Evolutionary conservation across 1,139 yeast species (phyloP), one percentile per base, ranked within the genome.

Genomic region (Diutina sp.): DNA sequence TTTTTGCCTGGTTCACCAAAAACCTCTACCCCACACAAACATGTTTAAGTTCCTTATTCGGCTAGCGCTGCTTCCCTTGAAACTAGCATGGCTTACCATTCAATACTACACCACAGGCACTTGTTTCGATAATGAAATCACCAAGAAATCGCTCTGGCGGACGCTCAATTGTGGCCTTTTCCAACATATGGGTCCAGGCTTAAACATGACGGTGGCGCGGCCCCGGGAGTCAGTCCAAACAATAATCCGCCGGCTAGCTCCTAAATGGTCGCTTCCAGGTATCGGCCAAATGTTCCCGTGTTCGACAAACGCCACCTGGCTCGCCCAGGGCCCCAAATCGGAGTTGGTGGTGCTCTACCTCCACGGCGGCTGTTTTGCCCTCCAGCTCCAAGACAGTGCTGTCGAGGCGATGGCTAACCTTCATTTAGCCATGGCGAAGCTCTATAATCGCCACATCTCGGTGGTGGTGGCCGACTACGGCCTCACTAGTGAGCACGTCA

Each of bases 391-490:
- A 25, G 56, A 41, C 18, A 28, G 29, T 8, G 48, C 51, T 2
- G 25, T 58, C 6, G 56, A 55, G 38, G 56, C 57, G 1, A 8
- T 58, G 46, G 57, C 57, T 18, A 58, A 58, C 44, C 11, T 57
- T n/a, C 54, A 51, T 41, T 18, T 30, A 18, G 57, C 55, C 7
- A 44, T 38, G 14, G 25, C 29, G 3, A 18, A 30, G n/a, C 14
- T 29, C 6, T 29, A 35, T 25, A 28, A 29, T 14, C 28, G 16
- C 7, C 61, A 62, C 29, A 55, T 68, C 25, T 66, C 73, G 8
- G 64, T 76, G 16, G 61, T 75, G 25, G 59, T 70, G 1, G 62
- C 77, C 32, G 81, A 77, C 63, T 77, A 77, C 60, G 67, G 76
- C 1, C 65, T 74, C 53, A 65, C 76, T 4, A 67, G 70, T 53